These are phyloP conservation scores for Fusarium clavum DNA, from an alignment of 2,329 filamentous ascomycete species.

Conservation along the genomic window DNA sequence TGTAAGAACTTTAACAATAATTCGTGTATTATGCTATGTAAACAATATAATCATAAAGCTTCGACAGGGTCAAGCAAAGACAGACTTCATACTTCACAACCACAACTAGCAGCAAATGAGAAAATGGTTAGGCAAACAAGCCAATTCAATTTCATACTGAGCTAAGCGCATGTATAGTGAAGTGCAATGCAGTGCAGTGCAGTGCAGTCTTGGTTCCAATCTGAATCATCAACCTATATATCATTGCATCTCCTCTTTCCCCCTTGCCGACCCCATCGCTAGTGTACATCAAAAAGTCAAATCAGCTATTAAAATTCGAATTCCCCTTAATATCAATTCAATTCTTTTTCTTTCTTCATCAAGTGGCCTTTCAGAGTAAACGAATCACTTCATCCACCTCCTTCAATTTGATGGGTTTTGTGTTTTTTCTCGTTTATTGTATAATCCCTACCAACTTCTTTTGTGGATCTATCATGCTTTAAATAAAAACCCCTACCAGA, in stretches of 20 bases:
- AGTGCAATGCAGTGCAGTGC: slow-evolving; percentile 8
- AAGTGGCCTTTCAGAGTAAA: slow-evolving; percentile 13
- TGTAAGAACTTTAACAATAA: background rate
- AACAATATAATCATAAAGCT: background rate
- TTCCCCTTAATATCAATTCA: slow-evolving; percentile 16
- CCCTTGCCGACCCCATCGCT: slow-evolving; percentile 34
- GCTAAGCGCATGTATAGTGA: slow-evolving; percentile 28
- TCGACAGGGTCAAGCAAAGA: background rate
- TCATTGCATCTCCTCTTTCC: slow-evolving; percentile 31
- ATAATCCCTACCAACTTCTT: slow-evolving; percentile 36
- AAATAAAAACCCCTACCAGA: slow-evolving; percentile 27
- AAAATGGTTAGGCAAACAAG: slow-evolving; percentile 38
- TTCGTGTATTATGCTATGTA: background rate
- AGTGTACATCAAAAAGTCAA: slow-evolving; percentile 43
- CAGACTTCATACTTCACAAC: background rate
- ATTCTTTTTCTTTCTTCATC: slow-evolving; percentile 17
- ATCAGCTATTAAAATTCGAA: slow-evolving; percentile 44
- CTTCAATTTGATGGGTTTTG: slow-evolving; percentile 24
- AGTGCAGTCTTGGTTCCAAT: slow-evolving; percentile 44
- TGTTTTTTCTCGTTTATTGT: slow-evolving; percentile 33
- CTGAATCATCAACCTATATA: slow-evolving; percentile 45
- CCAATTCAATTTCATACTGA: slow-evolving; percentile 42
- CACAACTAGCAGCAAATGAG: slow-evolving; percentile 16
- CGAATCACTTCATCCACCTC: slow-evolving; percentile 9
- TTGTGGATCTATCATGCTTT: slow-evolving; percentile 48